Evolutionary conservation across 140 eudicot genomes (phyloP), one percentile per base, ranked within the genome.

Genomic region (Anethum foeniculum): DNA sequence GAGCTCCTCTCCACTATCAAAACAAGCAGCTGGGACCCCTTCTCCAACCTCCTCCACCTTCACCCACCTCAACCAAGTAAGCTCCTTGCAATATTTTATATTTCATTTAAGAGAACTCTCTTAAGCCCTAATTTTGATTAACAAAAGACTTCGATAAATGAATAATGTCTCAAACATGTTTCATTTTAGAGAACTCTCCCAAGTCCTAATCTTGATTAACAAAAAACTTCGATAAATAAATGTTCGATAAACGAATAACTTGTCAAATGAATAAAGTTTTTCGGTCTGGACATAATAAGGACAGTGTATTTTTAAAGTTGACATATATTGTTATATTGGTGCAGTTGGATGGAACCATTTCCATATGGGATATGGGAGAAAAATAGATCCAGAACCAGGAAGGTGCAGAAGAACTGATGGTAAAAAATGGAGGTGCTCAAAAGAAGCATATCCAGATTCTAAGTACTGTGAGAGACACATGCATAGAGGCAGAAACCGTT

Each of bases 401-500:
- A 90, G 98, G 78, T 93, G 98, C 87, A 86, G 96, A 76, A 91
- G 98, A 84, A 93, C 98, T 76, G 98, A 93, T 86, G 98, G 98
- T 2, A 93, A 93, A 77, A 93, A 93, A 76, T 93, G 98, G 98
- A 90, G 98, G 68, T 93, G 98, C 78, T 93, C 98, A 58, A 93
- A 93, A 83, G 98, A 93, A 81, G 98, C 98, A 1, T 90, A 90
- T 72, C 94, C 96, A 60, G 98, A 93, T 86, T 93, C 98, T 2
- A 94, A 94, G 86, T 94, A 94, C 93, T 94, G 98, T 85, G 97
- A 94, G 76, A 89, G 98, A 83, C 98, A 94, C 92, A 94, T 94
- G 98, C 98, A 94, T 81, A 88, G 98, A 89, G 98, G 98, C 88
- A 83, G 97, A 80, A 94, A 94, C 90, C 98, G 97, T 94, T 94